Evolutionary conservation across 805 yeast species (phyloP), one percentile per base, ranked within the genome.

Genomic region (Metschnikowia henanensis): DNA sequence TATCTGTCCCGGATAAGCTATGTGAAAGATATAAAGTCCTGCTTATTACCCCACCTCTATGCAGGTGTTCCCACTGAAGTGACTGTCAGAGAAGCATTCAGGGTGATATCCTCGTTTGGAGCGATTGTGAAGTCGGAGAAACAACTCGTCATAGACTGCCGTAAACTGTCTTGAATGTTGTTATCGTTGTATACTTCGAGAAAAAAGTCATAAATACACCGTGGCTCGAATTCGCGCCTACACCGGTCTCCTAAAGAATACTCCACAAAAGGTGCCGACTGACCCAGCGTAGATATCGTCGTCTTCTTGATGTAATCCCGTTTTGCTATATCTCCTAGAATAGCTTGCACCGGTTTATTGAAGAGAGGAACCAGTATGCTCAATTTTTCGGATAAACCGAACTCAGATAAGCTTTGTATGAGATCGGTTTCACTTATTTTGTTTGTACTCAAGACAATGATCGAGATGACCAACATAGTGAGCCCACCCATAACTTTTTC

Each of bases 231-330:
- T 49, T 70, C 75, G 17, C 58, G 51, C 20, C 62, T 37, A 6
- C 68, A 54, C 19, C 73, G 50, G 30, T 60, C 55, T 2, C 75
- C 75, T 23, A 70, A 49, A 2, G 53, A 42, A 46, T 60, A 68
- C 39, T 57, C 63, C 8, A 52, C 50, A 26, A 41, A 31, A 13
- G 29, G 34, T 8, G 39, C 39, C 4, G 51, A 49, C 35, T 47
- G 52, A 12, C 49, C 56, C 15, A 55, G 39, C 3, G 50, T 55
- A 15, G 44, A 50, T 7, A 50, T 20, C 2, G 37, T 29, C 18
- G 51, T 55, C 30, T 50, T 53, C 9, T 40, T 45, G 8, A 68
- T 34, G 45, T 69, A 70, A 12, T 67, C 72, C 35, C 56, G 53
- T 46, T 52, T 60, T 19, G 57, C 49, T 26, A 68, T 56, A 20